A percentile compares a stretch with the other conserved stretches of the same genome.
Evolutionary conservation across 2,329 filamentous ascomycete species (phyloP).

Genomic region (Microcyclosporella mali): DNA sequence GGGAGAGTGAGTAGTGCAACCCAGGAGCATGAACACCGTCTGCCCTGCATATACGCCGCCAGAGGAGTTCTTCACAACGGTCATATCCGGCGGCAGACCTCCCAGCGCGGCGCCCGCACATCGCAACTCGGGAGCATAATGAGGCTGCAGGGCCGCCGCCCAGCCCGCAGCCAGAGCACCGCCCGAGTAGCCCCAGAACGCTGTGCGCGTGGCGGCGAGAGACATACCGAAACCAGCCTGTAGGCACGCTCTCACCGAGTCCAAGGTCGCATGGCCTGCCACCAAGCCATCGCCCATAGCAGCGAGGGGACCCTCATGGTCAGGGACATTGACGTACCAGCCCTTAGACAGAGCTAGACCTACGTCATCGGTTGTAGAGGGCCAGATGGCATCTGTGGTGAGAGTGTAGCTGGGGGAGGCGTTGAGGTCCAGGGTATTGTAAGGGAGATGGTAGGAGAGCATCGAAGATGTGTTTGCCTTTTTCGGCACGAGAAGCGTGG

Average conservation of each 20-base stretch:
- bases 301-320: conserved; percentile 37
- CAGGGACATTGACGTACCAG: conserved; percentile 43
- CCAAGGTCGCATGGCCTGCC: conserved; percentile 38
- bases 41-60: conserved; percentile 22
- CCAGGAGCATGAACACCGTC: conserved; percentile 26
- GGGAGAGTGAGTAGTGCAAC: conserved; percentile 29
- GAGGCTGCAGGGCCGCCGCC: conserved; percentile 45
- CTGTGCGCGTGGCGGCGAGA: not conserved
- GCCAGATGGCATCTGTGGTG: too few species aligned
- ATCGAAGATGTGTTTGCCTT: conserved; percentile 2
- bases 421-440: conserved; percentile 35
- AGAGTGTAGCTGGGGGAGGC: conserved; percentile 24
- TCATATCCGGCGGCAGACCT: conserved; percentile 39
- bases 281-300: conserved; percentile 36
- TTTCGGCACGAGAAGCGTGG: conserved; percentile 19
- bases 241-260: conserved; percentile 37
- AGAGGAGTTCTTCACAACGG: conserved; percentile 33
- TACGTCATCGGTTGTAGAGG: too few species aligned
- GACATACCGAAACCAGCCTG: not conserved
- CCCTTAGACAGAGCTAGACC: conserved; percentile 33
- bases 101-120: conserved; percentile 45
- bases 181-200: conserved; percentile 49
- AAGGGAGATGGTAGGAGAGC: conserved; percentile 23
- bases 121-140: conserved; percentile 48
- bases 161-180: conserved; percentile 46